A percentile compares a stretch with the other conserved stretches of the same genome.
phyloP scores from a whole-genome alignment of 306 rosid species.

The Trifolium subterraneum region DNA sequence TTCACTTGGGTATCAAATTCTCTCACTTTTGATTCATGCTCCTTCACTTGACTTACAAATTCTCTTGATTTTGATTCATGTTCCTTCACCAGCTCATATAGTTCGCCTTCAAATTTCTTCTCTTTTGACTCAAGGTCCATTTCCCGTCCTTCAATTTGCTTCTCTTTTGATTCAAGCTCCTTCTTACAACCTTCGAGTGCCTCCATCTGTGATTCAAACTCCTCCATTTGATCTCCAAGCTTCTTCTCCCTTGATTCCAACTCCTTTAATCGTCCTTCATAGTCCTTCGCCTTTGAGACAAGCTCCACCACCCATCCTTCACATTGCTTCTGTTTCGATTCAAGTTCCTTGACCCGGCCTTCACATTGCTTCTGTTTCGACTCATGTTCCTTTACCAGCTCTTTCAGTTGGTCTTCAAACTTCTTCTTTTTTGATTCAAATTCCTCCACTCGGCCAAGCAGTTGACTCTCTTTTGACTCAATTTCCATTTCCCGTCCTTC shows the following conservation, averaged over 20 bases:
- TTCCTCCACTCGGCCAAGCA: neutral
- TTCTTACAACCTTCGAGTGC: neutral
- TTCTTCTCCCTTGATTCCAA: no score
- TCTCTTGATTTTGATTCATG: no score
- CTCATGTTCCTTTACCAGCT: constrained; percentile 8
- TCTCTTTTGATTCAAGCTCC: neutral
- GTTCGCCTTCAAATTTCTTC: constrained; percentile 11
- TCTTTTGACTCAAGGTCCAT: constrained; percentile 5
- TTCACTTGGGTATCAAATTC: neutral
- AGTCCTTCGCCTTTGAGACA: no score
- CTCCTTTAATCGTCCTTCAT: no score
- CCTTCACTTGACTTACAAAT: neutral
- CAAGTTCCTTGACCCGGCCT: no score
- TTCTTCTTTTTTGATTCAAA: constrained; percentile 23
- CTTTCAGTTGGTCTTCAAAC: constrained; percentile 7
- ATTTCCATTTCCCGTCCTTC: no score
- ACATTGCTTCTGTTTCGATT: no score
- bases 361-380: neutral
- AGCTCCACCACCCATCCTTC: no score
- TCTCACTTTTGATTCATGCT: neutral
- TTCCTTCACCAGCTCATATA: no score
- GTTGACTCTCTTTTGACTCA: neutral
- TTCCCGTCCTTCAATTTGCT: no score
- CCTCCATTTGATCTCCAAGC: neutral
- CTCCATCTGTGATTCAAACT: neutral